Conservation (phyloP, 441 rosid genomes). For the Codiaeum variegatum region DNA sequence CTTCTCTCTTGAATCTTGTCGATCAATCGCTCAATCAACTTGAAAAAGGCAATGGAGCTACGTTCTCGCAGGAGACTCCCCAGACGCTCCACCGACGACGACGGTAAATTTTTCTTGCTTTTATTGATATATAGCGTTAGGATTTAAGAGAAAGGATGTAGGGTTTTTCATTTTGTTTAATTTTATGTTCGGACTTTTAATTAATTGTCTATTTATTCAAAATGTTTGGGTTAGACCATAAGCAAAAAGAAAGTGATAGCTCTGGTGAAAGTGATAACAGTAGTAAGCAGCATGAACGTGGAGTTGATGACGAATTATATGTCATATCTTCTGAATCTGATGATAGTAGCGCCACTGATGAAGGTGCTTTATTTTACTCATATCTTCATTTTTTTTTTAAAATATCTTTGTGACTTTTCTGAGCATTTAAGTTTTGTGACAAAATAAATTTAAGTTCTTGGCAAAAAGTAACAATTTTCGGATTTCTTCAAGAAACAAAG, state of each 20-base stretch:
- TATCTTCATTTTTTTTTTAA: background rate
- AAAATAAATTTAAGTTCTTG: background rate
- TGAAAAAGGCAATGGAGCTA: constrained; percentile 34
- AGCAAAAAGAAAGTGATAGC: constrained; percentile 14
- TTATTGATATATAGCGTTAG: background rate
- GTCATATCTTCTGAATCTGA: constrained; percentile 39
- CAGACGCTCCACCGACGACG: constrained; percentile 22
- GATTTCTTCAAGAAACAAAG: background rate
- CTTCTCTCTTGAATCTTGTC: background rate
- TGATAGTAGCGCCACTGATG: constrained; percentile 15
- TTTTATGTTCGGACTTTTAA: background rate
- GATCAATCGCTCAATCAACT: background rate
- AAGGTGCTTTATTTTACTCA: constrained; percentile 28
- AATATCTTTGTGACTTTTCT: background rate
- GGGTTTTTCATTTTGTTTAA: background rate
- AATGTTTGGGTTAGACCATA: constrained; percentile 17
- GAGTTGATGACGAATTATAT: constrained; percentile 31
- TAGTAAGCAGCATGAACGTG: constrained; percentile 9
- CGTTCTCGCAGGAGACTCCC: constrained; percentile 31
- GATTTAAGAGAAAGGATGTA: too few relatives aligned
- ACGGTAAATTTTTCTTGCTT: constrained; percentile 25
- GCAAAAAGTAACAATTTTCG: background rate
- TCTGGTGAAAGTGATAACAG: constrained; percentile 18
- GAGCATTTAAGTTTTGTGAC: background rate
- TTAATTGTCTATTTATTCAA: background rate